Evolutionary conservation across 108 stramenopile genomes (phyloP), one percentile per base, ranked within the genome.

Genomic region (Epipyxis sp.): DNA sequence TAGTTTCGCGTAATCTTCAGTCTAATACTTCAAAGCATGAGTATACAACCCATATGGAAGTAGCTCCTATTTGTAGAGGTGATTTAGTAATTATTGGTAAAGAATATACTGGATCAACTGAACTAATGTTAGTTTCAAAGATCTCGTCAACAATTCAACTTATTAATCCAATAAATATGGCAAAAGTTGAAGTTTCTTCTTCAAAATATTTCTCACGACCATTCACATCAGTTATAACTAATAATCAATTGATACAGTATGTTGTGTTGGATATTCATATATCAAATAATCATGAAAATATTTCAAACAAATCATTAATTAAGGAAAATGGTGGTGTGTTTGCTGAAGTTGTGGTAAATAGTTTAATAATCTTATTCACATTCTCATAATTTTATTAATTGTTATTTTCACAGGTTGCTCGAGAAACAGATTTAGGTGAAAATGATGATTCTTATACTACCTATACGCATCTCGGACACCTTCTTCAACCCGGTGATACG

Each of bases 41-140:
- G 85, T 94, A 95, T 88, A 98, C 96, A n/a, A 91, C 86, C 76
- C 79, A 89, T 46, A 92, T 98, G 1, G 95, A 96, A 80, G 93
- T 99, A 69, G 93, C 90, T 71, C 94, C 96, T 25, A 79, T 98
- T 0, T 97, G 96, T 88, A 95, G 95, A 82, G 97, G 98, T 78
- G 99, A 99, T 84, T 85, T 98, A 3, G 87, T 98, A 50, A 91
- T 91, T 77, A 89, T 97, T 1, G 94, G 97, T 2, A 87, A 83
- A 25, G 34, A 16, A 37, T 32, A 13, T 65, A 25, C 34, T 13
- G 27, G 34, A 35, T 10, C 6, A 16, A 65, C 10, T 32, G 61
- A 29, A 10, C 6, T 65, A 29, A 6, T 29, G 20, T 6, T 65
- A 16, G 35, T 65, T 13, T 6, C 34, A 16, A 29, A 37, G 34